phyloP scores from a whole-genome alignment of 495 filamentous ascomycete genomes.

The Hyaloscypha finlandica region DNA sequence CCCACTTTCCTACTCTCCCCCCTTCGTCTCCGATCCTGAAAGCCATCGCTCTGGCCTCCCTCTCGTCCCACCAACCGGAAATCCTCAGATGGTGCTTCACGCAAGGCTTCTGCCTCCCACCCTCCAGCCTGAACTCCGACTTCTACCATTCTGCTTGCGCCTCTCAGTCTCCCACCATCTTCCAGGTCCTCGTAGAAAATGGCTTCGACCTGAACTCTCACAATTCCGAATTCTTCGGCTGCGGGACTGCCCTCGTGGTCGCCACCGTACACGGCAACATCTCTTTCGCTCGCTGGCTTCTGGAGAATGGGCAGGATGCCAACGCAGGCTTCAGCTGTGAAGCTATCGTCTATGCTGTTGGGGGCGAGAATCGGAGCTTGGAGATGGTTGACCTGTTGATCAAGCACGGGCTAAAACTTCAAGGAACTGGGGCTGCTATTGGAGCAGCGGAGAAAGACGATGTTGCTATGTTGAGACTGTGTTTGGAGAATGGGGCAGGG shows the following conservation, averaged over 20 bases:
- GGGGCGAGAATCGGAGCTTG: background rate
- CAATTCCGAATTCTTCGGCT: background rate
- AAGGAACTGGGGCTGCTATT: background rate
- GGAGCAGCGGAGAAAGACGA: conserved; percentile 5
- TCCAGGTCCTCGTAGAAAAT: background rate
- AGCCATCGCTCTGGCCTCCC: background rate
- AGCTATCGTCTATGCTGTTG: background rate
- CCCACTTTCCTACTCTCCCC: background rate
- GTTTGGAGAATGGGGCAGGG: background rate
- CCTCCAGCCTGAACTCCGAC: background rate
- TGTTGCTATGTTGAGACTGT: background rate
- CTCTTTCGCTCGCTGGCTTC: background rate
- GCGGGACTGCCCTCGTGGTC: background rate
- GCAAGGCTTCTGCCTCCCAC: background rate
- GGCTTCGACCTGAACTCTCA: conserved; percentile 1
- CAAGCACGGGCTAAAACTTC: background rate
- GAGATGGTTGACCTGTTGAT: background rate
- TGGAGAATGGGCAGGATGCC: background rate
- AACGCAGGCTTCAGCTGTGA: background rate
- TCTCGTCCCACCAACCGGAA: background rate
- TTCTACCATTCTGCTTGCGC: background rate
- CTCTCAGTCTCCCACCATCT: background rate
- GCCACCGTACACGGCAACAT: background rate
- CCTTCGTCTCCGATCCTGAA: background rate
- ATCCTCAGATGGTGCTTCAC: conserved; percentile 4